A percentile compares a stretch with the other conserved stretches of the same genome.
These are phyloP conservation scores for Lachnellula cervina DNA, from an alignment of 2,329 filamentous ascomycete species.

Conservation along the genomic window DNA sequence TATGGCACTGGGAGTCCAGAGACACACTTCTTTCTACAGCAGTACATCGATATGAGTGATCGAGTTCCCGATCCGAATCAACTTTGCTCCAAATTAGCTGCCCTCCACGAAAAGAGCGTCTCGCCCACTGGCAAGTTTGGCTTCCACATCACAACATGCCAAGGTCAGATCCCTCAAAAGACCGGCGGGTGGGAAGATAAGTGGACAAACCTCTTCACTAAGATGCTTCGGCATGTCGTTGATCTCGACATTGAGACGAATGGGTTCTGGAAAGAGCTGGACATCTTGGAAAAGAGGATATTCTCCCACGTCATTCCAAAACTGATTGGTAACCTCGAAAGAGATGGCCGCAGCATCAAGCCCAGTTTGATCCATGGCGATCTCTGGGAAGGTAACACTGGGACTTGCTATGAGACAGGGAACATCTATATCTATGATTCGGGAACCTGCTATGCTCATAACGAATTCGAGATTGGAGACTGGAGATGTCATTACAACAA, in stretches of 20 bases:
- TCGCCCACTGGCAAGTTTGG: constrained; percentile 32
- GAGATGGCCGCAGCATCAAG: constrained; percentile 17
- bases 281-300: background rate
- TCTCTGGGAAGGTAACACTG: constrained; percentile 19
- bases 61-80: constrained; percentile 20
- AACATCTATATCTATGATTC: constrained; percentile 17
- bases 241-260: constrained; percentile 6
- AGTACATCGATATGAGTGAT: constrained; percentile 26
- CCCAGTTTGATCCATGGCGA: constrained; percentile 23
- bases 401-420: constrained; percentile 10
- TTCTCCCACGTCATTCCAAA: constrained; percentile 7
- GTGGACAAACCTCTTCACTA: constrained; percentile 34
- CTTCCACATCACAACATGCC: constrained; percentile 34
- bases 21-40: constrained; percentile 24
- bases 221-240: constrained; percentile 6
- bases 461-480: constrained; percentile 18
- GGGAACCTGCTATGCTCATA: constrained; percentile 14
- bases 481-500: constrained; percentile 7
- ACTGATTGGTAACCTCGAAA: constrained; percentile 12
- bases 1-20: constrained; percentile 19
- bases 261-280: constrained; percentile 4
- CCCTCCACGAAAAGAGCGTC: constrained; percentile 18
- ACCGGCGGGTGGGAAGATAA: constrained; percentile 33
- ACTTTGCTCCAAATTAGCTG: constrained; percentile 19
- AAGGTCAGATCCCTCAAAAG: constrained; percentile 33